phyloP scores from a whole-genome alignment of 164 flowering plant species.

The Echeveria elegans region DNA sequence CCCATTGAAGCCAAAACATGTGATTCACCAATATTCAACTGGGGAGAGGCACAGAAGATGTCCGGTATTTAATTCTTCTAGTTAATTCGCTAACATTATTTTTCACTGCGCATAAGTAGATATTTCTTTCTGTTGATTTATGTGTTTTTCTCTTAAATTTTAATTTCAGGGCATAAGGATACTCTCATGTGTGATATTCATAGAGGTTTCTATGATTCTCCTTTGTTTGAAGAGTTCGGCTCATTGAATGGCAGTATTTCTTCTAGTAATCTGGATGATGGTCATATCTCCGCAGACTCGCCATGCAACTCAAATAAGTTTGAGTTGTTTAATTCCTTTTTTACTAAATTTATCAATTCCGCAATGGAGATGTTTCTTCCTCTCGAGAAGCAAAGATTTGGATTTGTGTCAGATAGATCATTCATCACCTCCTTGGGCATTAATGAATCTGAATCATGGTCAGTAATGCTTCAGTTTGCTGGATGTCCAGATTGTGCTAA shows the following conservation, averaged over 20 bases:
- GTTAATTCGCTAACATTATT: conserved; percentile 15
- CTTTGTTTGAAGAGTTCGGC: conserved; percentile 40
- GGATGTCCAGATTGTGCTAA: conserved; percentile 71
- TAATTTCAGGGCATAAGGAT: conserved; percentile 39
- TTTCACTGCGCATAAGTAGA: conserved; percentile 11
- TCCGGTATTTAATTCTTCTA: conserved; percentile 40
- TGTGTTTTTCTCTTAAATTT: conserved; percentile 16
- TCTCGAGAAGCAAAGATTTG: conserved; percentile 68
- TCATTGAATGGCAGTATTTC: conserved; percentile 27
- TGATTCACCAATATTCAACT: conserved; percentile 17
- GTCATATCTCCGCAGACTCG: conserved; percentile 10
- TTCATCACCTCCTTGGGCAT: conserved; percentile 54
- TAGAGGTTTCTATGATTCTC: conserved; percentile 28
- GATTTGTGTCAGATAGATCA: conserved; percentile 48
- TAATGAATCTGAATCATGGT: conserved; percentile 48
- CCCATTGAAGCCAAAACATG: conserved; percentile 21
- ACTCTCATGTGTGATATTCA: conserved; percentile 39
- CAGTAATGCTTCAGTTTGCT: conserved; percentile 32
- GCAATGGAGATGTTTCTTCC: conserved; percentile 69
- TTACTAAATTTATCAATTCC: conserved; percentile 36
- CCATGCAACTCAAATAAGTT: conserved; percentile 52
- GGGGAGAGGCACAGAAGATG: conserved; percentile 53
- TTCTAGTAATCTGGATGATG: conserved; percentile 17
- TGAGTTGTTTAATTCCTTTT: conserved; percentile 44
- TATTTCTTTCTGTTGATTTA: conserved; percentile 11